A percentile compares a stretch with the other conserved stretches of the same genome.
Conservation (phyloP, 495 filamentous ascomycete species). For the Bacidia rubella region DNA sequence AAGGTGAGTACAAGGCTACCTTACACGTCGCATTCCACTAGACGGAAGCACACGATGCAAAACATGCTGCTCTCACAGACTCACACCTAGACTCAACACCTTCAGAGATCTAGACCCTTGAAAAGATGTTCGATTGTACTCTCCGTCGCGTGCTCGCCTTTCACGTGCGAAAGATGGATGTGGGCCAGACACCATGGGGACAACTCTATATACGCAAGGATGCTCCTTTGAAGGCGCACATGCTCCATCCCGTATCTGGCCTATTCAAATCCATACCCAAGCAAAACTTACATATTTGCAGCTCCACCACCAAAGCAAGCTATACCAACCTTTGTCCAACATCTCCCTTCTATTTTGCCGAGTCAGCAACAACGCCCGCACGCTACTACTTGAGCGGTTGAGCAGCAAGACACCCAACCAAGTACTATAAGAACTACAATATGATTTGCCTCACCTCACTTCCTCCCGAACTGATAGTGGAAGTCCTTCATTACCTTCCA, state of each 20-base stretch:
- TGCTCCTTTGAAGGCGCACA: neutral
- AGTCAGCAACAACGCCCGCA: no score
- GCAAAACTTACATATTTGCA: neutral
- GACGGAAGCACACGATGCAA: neutral
- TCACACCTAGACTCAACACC: neutral
- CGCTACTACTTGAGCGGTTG: no score
- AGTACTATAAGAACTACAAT: no score
- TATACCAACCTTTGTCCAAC: no score
- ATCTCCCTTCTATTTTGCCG: no score
- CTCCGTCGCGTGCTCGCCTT: neutral
- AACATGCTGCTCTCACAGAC: neutral
- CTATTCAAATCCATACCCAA: neutral
- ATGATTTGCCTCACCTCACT: constrained; percentile 7
- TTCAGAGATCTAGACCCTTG: neutral
- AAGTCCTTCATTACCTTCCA: constrained; percentile 26
- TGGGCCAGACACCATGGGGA: neutral
- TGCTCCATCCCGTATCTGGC: neutral
- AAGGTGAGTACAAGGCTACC: no score
- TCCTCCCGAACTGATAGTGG: constrained; percentile 25
- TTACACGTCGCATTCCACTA: no score
- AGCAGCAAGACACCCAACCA: no score
- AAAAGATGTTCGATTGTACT: neutral
- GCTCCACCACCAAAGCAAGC: no score
- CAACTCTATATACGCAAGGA: neutral
- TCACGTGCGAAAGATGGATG: neutral